phyloP scores from a whole-genome alignment of 1,284 basidiomycete genomes.

The Pholiota adiposa region DNA sequence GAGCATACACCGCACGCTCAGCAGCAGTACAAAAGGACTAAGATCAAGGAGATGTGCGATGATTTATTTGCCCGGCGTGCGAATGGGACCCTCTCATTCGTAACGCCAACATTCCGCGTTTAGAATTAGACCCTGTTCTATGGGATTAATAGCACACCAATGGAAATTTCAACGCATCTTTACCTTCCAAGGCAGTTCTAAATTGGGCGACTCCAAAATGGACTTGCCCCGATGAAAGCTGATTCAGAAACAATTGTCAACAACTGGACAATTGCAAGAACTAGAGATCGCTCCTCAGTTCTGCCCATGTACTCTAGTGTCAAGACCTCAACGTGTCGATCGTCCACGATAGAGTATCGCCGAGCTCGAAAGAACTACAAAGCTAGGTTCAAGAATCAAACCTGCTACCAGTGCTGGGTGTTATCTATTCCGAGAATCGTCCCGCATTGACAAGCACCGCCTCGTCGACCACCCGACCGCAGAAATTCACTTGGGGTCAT shows the following conservation, averaged over 20 bases:
- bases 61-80: background rate
- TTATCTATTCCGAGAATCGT: constrained; percentile 10
- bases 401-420: background rate
- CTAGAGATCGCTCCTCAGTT: background rate
- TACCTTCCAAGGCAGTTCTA: background rate
- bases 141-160: constrained; percentile 1
- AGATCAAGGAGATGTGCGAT: background rate
- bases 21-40: too few species aligned
- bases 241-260: constrained; percentile 12
- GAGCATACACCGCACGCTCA: too few species aligned
- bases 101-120: background rate
- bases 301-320: background rate
- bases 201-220: background rate
- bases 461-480: constrained; percentile 10
- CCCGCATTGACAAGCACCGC: constrained; percentile 24
- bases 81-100: too few species aligned
- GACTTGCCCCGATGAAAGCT: background rate
- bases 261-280: background rate
- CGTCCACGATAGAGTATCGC: background rate
- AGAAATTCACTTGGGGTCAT: background rate
- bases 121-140: background rate
- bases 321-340: background rate
- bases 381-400: too few species aligned
- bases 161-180: constrained; percentile 3
- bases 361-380: background rate